Evolutionary conservation across 1,284 basidiomycete genomes (phyloP), one percentile per base, ranked within the genome.

Genomic region (Moesziomyces sp.): DNA sequence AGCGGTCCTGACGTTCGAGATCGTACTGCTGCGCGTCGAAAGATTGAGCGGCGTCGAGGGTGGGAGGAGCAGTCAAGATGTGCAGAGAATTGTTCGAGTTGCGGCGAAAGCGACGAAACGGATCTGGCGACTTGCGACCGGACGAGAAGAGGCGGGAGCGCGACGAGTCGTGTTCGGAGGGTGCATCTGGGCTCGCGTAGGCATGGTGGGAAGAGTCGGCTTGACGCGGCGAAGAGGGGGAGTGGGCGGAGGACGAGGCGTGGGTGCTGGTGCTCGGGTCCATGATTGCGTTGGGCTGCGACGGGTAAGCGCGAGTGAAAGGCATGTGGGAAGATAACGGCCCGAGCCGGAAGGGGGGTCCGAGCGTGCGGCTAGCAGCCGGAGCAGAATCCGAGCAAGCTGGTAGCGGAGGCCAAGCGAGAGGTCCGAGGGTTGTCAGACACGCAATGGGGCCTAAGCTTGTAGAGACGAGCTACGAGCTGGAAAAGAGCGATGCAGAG

Each of bases 111-210:
- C 67, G 67, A 16, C 60, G 54, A 10, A 75, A 75, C n/a, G 73
- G 68, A n/a, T 63, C 68, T 13, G 73, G 73, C 19, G 73, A 71
- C 60, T 71, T 70, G 50, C 73, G 73, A 11, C 73, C 73, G 0
- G 66, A 70, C 1, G 70, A 66, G 40, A 65, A 63, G 49, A 69
- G 46, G 26, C 66, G 56, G 3, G 66, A 52, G 8, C 45, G n/a
- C 16, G 66, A n/a, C 10, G 56, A 51, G 2, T 68, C 58, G 46
- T 44, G 53, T 14, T 67, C 54, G 2, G 46, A 46, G 1, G 40
- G 45, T 4, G 51, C 45, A 26, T 54, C 40, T 4, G 58, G 33
- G 26, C 40, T 28, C 21, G 48, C 30, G n/a, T 46, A 42, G 21
- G 56, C 23, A 40, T 52, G 44, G 11, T 38, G 57, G 8, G 44